These are phyloP conservation scores for Euphorbia tirucalli DNA, from an alignment of 345 rosid species.

Conservation along the genomic window DNA sequence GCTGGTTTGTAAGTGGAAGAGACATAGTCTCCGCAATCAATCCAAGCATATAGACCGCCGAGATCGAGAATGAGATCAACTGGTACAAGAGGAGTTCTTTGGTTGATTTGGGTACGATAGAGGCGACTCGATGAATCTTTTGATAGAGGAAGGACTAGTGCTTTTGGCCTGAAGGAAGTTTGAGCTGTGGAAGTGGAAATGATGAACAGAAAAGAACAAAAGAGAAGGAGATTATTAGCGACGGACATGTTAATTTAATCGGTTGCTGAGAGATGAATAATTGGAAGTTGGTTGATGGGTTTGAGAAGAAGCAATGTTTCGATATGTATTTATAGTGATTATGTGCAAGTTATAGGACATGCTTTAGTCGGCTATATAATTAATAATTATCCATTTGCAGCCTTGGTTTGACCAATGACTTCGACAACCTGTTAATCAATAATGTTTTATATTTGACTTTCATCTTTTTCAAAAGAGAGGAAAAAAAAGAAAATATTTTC, in stretches of 20 bases:
- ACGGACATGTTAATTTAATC: constrained; percentile 5
- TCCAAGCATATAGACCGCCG: constrained; percentile 22
- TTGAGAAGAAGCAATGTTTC: neutral
- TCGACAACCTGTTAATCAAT: neutral
- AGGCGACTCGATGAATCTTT: constrained; percentile 16
- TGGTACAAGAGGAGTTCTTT: constrained; percentile 24
- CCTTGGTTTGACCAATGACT: constrained; percentile 1
- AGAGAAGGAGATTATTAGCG: neutral
- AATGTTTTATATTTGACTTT: too few relatives aligned
- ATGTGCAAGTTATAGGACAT: too few relatives aligned
- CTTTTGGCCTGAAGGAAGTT: constrained; percentile 21
- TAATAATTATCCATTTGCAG: neutral
- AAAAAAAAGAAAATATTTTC: too few relatives aligned
- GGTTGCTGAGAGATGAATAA: neutral
- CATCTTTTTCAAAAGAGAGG: too few relatives aligned
- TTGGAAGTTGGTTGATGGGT: neutral
- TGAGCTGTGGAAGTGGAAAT: neutral
- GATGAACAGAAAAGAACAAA: neutral
- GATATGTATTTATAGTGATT: neutral
- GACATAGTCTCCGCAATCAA: constrained; percentile 13
- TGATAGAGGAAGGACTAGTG: constrained; percentile 21
- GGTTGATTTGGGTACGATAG: constrained; percentile 17
- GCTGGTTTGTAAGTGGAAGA: constrained; percentile 17
- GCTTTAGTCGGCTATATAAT: neutral
- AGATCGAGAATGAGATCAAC: constrained; percentile 17